These are phyloP conservation scores for Aspergillus arachidicola DNA, from an alignment of 2,329 filamentous ascomycete species.

Conservation along the genomic window DNA sequence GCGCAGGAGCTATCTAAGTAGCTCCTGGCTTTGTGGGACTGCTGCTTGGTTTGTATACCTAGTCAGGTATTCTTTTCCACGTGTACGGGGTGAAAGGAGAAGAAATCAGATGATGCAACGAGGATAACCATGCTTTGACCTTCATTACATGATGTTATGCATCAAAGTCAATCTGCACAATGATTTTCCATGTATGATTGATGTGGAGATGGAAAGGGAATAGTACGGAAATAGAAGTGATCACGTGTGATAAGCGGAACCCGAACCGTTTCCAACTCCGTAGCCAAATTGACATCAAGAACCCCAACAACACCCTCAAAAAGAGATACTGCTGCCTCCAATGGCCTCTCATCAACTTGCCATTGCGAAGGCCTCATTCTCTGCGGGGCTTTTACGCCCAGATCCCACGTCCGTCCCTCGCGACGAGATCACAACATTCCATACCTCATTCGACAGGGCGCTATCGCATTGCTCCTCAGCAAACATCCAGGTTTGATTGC, in stretches of 20 bases:
- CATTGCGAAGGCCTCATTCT: conserved; percentile 78
- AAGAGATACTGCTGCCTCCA: conserved; percentile 2
- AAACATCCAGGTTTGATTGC: conserved; percentile 84
- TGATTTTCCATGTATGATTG: no score
- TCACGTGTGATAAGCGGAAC: conserved; percentile 5
- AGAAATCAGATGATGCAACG: no score
- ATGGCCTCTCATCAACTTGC: conserved; percentile 73
- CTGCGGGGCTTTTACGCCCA: conserved; percentile 71
- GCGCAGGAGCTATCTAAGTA: neutral
- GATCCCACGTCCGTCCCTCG: conserved; percentile 71
- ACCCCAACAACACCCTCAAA: neutral
- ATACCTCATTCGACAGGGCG: conserved; percentile 65
- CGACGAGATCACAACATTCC: conserved; percentile 70
- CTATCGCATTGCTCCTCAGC: conserved; percentile 72
- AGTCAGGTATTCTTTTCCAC: no score
- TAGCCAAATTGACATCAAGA: neutral
- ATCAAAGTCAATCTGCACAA: neutral
- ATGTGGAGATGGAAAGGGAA: neutral
- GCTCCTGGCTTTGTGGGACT: no score
- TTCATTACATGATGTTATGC: neutral
- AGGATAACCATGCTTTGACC: neutral
- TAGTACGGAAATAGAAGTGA: neutral
- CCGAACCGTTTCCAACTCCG: neutral
- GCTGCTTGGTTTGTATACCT: no score
- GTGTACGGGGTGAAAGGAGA: no score